Base-by-base conservation (phyloP, 2,329 filamentous ascomycete genomes). In the Cryphonectria parasitica region DNA sequence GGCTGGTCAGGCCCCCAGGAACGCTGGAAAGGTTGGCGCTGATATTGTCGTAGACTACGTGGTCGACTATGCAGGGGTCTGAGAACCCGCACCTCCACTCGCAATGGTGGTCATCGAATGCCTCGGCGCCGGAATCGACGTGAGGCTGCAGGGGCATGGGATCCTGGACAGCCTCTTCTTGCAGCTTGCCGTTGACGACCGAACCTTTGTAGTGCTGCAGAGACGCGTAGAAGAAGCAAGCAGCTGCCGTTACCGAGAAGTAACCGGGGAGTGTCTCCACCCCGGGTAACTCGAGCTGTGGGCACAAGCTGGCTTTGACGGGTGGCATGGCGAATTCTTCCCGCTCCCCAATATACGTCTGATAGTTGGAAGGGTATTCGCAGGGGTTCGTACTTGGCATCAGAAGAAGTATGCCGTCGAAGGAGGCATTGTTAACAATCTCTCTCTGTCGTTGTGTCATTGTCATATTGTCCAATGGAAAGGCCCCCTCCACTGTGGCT, bases 391-490 rank as follows among this genome's bases (percentile, higher is more conserved):
- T 36, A 15, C 28, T 65, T 17, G 45, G 43, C 49, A 65, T 65
- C 7, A 65, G 19, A 10, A 65, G 17, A 15, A 52, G 19, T 17
- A 65, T 49, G 34, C 34, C 34, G 34, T 22, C 63, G 11, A 65
- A 52, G 4, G 63, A 39, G 45, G 43, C 41, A 49, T 65, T 39
- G 19, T 61, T 13, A 25, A 65, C 19, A 34, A 52, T n/a, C 22
- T 65, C 45, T 2, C 45, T 31, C 64, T 66, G 45, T 25, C 64
- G 64, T 66, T 36, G 43, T 36, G 64, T 66, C 64, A 66, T 56
- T 31, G 31, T 41, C n/a, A 66, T 17, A 66, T 66, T 56, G 3
- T 56, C 31, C 19, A 56, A 31, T n/a, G 45, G 1, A 8, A 39
- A 56, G 28, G 28, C 22, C 34, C 17, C 56, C 25, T 5, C 31